Evolutionary conservation across 805 yeast genomes (phyloP).

Genomic region (Zygoascus biomembranicola): DNA sequence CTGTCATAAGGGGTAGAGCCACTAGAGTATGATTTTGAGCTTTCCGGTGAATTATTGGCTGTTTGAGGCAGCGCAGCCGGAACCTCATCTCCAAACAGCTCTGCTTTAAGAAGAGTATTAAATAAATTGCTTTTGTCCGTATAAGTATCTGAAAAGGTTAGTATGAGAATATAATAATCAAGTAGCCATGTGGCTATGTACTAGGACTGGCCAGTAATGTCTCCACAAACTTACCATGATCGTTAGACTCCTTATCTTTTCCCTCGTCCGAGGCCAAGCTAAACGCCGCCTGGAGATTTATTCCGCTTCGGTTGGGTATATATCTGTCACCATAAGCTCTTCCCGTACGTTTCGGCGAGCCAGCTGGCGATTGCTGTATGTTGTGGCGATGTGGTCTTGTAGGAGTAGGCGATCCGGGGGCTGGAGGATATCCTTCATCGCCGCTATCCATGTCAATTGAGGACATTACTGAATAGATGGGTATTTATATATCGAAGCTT

Average conservation of each 20-base stretch:
- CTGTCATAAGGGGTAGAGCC: background rate
- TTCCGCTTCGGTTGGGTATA: constrained; percentile 80
- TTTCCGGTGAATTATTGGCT: background rate
- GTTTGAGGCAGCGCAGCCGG: constrained; percentile 33
- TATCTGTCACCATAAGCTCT: constrained; percentile 71
- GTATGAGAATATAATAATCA: background rate
- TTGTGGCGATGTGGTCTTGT: background rate
- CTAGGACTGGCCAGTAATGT: background rate
- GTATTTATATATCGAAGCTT: background rate
- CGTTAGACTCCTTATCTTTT: constrained; percentile 30
- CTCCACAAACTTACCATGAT: constrained; percentile 7
- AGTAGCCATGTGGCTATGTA: background rate
- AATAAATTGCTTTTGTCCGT: constrained; percentile 53
- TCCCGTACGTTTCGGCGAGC: constrained; percentile 21
- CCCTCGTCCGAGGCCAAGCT: constrained; percentile 41
- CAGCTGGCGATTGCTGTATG: constrained; percentile 8
- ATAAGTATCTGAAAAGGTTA: constrained; percentile 30
- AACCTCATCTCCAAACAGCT: constrained; percentile 81
- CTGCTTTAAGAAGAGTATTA: constrained; percentile 73
- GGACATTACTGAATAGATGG: background rate
- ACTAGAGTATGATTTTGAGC: constrained; percentile 1
- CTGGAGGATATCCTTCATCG: constrained; percentile 1
- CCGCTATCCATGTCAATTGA: background rate
- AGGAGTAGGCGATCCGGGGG: constrained; percentile 20
- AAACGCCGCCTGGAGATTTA: constrained; percentile 82